Evolutionary conservation across 2,329 filamentous ascomycete genomes (phyloP), one percentile per base, ranked within the genome.

Genomic region (Trichoderma brevicompactum): DNA sequence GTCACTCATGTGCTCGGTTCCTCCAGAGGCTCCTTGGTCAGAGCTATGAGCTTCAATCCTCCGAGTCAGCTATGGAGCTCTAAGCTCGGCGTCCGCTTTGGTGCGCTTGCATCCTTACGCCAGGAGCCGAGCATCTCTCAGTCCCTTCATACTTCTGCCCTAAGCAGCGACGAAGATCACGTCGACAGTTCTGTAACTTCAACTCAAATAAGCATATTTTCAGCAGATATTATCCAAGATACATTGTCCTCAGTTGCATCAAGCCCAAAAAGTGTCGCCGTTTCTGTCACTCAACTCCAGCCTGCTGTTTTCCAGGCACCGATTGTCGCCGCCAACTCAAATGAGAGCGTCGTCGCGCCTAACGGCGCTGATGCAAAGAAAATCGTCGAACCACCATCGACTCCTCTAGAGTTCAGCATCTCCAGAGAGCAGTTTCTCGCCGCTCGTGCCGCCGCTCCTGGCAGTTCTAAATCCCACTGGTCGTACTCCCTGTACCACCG

Each of bases 401-500:
- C 75, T 12, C 67, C 68, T 6, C 62, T 74, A 32, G 68, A 69
- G 32, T 78, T 74, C 67, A 73, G 71, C 46, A 75, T 78, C 13
- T 72, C 72, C 15, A 61, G 67, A 17, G 68, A 73, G 1, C 68
- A 71, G 38, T 78, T 77, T 62, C 65, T 74, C 41, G 77, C 78
- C 1, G 87, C 87, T 1, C 82, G 80, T 66, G 72, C 77, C 5
- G 82, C 84, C 1, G 69, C 75, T 0, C 69, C 76, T 5, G 84
- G 79, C 9, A 78, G 80, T 0, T 72, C 76, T 1, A 77, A 76
- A 54, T 88, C 87, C 0, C 91, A 82, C 73, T 95, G 90, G 90
- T 87, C 84, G 1, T 86, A 93, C 74, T 80, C 73, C 1, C 75
- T 92, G 64, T 95, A 94, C 73, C 83, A 86, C 9, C 84, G 83